Percentiles rank a stretch among this genome's conserved stretches.
These are phyloP conservation scores for Aureobasidium sp. DNA, from an alignment of 2,329 filamentous ascomycete species.

Conservation along the genomic window DNA sequence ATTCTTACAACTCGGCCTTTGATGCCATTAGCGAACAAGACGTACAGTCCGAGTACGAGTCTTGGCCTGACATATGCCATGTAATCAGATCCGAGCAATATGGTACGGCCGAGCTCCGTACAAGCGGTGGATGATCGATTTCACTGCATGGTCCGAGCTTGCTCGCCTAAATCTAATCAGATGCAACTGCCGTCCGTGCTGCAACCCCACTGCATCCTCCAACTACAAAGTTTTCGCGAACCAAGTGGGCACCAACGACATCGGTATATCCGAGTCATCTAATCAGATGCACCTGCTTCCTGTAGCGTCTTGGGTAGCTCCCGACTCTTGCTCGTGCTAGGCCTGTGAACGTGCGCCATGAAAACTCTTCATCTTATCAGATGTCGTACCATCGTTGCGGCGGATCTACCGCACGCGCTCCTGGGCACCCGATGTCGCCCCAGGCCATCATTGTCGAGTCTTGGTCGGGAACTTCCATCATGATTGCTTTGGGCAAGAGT, in stretches of 20 bases:
- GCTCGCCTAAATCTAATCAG: constrained; percentile 11
- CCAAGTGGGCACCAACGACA: not conserved
- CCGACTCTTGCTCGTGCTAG: not conserved
- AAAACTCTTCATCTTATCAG: constrained; percentile 16
- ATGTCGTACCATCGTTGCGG: constrained; percentile 3
- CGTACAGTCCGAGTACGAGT: constrained; percentile 44
- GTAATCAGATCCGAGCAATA: constrained; percentile 1
- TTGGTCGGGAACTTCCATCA: not conserved
- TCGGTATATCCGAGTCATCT: not conserved
- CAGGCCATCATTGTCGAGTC: not conserved
- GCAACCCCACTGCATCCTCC: not conserved
- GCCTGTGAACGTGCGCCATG: not conserved
- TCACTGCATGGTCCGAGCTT: not conserved
- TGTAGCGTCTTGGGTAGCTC: not conserved
- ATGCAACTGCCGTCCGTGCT: not conserved
- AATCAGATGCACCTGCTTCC: constrained; percentile 2
- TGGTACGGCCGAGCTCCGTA: no score
- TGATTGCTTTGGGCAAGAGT: not conserved
- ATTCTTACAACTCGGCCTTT: no score
- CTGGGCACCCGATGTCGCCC: not conserved
- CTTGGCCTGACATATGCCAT: constrained; percentile 21
- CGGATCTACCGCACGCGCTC: not conserved
- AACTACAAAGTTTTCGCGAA: not conserved
- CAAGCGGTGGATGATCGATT: not conserved
- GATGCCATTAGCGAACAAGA: constrained; percentile 31